phyloP scores from a whole-genome alignment of 2,329 filamentous ascomycete species.

The Thelonectria rubi region DNA sequence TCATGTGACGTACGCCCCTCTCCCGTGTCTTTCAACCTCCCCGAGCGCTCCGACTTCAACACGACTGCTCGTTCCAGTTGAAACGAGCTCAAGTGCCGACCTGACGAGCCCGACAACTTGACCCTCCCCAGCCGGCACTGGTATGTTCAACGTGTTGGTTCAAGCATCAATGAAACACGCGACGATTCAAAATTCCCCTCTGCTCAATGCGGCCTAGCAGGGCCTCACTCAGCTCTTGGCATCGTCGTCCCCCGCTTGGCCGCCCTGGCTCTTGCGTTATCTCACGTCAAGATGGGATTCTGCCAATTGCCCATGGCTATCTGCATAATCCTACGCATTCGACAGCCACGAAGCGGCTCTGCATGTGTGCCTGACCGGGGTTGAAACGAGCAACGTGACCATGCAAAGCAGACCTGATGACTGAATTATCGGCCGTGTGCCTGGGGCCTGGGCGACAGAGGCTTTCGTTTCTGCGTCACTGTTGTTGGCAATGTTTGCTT shows the following conservation, averaged over 20 bases:
- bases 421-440: neutral
- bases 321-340: neutral
- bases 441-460: neutral
- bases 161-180: neutral
- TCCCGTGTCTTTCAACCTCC: conserved; percentile 5
- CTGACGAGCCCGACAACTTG: no score
- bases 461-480: neutral
- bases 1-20: conserved; percentile 37
- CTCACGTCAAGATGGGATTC: conserved; percentile 16
- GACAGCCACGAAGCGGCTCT: neutral
- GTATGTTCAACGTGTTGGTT: neutral
- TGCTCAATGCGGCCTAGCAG: neutral
- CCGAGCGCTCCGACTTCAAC: conserved; percentile 19
- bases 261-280: conserved; percentile 2
- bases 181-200: neutral
- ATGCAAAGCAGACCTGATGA: conserved; percentile 10
- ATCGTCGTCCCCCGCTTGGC: neutral
- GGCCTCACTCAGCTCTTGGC: conserved; percentile 3
- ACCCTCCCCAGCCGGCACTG: no score
- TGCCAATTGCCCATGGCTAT: conserved; percentile 13
- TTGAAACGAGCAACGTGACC: conserved; percentile 6
- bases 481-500: neutral
- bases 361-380: conserved; percentile 1
- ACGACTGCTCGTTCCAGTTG: conserved; percentile 16
- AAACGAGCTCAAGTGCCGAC: conserved; percentile 22